These are phyloP conservation scores for Mycena sanguinolenta DNA, from an alignment of 768 basidiomycete species.

Conservation along the genomic window DNA sequence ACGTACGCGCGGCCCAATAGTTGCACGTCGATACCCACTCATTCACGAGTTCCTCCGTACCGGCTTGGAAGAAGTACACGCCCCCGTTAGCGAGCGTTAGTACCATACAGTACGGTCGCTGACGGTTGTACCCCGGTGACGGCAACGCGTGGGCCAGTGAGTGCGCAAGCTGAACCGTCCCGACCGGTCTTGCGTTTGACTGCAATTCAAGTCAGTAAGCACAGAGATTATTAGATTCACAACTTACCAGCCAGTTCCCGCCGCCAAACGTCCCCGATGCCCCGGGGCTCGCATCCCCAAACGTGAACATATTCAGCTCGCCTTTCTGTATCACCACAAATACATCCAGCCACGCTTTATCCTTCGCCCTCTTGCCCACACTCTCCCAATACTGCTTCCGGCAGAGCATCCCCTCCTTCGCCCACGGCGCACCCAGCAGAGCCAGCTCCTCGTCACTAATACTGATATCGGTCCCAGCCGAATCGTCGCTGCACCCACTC, in stretches of 20 bases:
- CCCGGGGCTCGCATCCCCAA: constrained; percentile 81
- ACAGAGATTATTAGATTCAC: background rate
- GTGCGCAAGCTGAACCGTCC: constrained; percentile 88
- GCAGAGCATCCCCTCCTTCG: constrained; percentile 96
- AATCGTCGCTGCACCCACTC: constrained; percentile 74
- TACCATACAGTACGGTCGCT: constrained; percentile 96
- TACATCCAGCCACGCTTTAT: constrained; percentile 93
- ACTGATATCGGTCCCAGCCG: constrained; percentile 81
- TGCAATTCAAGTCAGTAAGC: constrained; percentile 49
- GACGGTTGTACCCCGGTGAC: constrained; percentile 90
- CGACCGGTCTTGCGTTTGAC: constrained; percentile 90
- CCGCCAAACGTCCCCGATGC: constrained; percentile 84
- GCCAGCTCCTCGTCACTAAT: constrained; percentile 97
- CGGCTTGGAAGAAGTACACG: constrained; percentile 98
- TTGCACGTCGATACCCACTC: constrained; percentile 99
- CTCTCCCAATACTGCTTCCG: constrained; percentile 96
- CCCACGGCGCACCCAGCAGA: constrained; percentile 96
- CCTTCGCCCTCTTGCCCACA: constrained; percentile 84
- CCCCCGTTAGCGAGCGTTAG: constrained; percentile 89
- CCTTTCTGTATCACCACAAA: constrained; percentile 97
- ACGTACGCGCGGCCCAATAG: constrained; percentile 97
- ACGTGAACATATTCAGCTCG: constrained; percentile 95
- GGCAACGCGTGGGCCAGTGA: constrained; percentile 90
- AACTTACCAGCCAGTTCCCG: constrained; percentile 96
- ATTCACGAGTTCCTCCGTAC: constrained; percentile 97